Evolutionary conservation across 306 rosid species (phyloP), one percentile per base, ranked within the genome.

Genomic region (Cicer chorassanicum): DNA sequence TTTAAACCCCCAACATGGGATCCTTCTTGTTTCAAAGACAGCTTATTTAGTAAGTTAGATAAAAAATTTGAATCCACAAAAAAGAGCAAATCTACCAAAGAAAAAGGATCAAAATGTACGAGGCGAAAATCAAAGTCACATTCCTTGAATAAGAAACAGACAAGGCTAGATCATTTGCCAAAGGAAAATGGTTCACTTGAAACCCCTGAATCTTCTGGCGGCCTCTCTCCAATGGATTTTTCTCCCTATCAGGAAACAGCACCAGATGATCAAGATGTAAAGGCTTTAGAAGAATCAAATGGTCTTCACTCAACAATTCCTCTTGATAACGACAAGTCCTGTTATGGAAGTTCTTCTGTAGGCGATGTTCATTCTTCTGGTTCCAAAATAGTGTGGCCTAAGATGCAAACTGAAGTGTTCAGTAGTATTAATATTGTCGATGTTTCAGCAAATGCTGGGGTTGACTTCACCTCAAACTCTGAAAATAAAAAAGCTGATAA

Each of bases 171-270:
- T 79, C 75, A 81, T 50, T 65, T 70, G 74, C 76, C 82, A 19
- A 79, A 89, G 71, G 87, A 82, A 82, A 82, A 49, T 68, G 51
- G 80, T 78, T 81, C 82, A 45, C 72, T 40, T 39, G 80, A 84
- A 79, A 80, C 84, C 82, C 83, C 85, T 51, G 89, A 80, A 74
- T 78, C 92, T 72, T 76, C 83, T 81, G 91, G 88, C 67, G 55
- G 80, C 56, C 82, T 62, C 77, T 88, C 99, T 8, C 98, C 97
- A 19, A 92, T 92, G 97, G 97, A 92, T 78, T 90, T 90, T 83
- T 94, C 98, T 77, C 96, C 97, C 39, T 88, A 87, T 72, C 90
- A 80, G 66, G 97, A 86, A 85, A 82, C 77, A 6, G 71, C 72
- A 50, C 81, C 74, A 15, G 78, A 74, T 59, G 86, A 76, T 84